phyloP scores from a whole-genome alignment of 2,329 filamentous ascomycete species.

The Colletotrichum sp. region DNA sequence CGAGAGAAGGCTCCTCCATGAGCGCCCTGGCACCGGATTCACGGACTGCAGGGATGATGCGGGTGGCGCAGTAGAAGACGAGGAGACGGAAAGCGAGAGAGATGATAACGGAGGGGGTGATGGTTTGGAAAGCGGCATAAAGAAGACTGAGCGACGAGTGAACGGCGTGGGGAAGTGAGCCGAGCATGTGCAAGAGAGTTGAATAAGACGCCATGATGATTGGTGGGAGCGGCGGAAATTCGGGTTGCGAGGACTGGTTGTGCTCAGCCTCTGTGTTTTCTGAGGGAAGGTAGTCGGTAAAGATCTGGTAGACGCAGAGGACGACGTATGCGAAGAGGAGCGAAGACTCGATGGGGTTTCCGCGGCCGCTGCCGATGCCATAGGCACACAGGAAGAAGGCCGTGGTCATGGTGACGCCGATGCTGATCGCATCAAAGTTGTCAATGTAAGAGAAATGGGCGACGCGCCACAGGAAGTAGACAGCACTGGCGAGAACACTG shows the following conservation, averaged over 20 bases:
- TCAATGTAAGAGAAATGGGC: constrained; percentile 92
- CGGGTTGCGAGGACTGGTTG: constrained; percentile 67
- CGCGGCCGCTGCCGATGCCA: constrained; percentile 91
- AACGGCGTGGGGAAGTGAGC: constrained; percentile 81
- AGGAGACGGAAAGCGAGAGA: constrained; percentile 92
- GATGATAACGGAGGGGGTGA: constrained; percentile 94
- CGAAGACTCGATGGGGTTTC: constrained; percentile 67
- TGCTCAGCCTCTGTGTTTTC: constrained; percentile 60
- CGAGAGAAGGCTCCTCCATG: constrained; percentile 82
- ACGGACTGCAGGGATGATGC: constrained; percentile 92
- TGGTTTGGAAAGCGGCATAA: constrained; percentile 90
- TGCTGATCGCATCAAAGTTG: constrained; percentile 90
- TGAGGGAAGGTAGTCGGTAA: constrained; percentile 94
- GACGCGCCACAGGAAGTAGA: constrained; percentile 96
- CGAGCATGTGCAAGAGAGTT: constrained; percentile 83
- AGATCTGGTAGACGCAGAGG: constrained; percentile 99
- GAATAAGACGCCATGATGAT: constrained; percentile 99
- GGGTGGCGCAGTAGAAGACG: constrained; percentile 92
- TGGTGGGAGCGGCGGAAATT: constrained; percentile 94
- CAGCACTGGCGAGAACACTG: constrained; percentile 88
- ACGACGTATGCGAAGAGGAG: constrained; percentile 77
- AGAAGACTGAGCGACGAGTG: constrained; percentile 86
- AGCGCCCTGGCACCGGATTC: constrained; percentile 84
- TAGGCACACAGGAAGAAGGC: constrained; percentile 92
- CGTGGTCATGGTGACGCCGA: constrained; percentile 90